A percentile compares a stretch with the other conserved stretches of the same genome.
Evolutionary conservation across 345 rosid genomes (phyloP).

Genomic region (Salix arbutifolia): DNA sequence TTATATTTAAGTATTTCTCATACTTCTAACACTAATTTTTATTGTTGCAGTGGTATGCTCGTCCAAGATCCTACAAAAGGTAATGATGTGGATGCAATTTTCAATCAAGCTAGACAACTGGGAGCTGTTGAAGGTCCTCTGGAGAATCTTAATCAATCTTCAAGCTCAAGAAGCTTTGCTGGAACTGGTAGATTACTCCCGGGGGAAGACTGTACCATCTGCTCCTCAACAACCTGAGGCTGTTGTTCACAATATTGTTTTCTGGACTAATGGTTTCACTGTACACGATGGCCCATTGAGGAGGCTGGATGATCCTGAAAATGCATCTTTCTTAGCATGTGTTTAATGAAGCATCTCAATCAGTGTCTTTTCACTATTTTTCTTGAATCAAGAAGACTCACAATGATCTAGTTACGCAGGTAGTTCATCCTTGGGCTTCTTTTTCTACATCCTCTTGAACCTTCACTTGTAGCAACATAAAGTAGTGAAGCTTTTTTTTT

Average conservation of each 20-base stretch:
- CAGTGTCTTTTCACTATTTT: not conserved
- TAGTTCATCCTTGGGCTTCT: not conserved
- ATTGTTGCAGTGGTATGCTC: constrained; percentile 74
- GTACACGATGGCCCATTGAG: constrained; percentile 86
- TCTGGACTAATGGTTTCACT: constrained; percentile 91
- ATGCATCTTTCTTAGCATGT: constrained; percentile 54
- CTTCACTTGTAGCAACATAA: not conserved
- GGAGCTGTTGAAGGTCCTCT: constrained; percentile 88
- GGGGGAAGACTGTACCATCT: constrained; percentile 61
- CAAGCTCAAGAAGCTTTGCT: constrained; percentile 76
- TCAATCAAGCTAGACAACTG: constrained; percentile 77
- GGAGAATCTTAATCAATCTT: constrained; percentile 53
- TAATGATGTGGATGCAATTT: constrained; percentile 80
- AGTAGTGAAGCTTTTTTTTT: not conserved
- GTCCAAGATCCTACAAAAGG: constrained; percentile 85
- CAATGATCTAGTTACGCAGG: not conserved
- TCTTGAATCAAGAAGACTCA: not conserved
- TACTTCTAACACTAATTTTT: not conserved
- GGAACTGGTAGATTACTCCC: constrained; percentile 85
- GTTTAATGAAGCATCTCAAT: not conserved
- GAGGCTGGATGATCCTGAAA: constrained; percentile 90
- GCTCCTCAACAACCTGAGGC: constrained; percentile 76
- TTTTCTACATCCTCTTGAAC: not conserved
- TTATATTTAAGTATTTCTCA: too few species aligned
- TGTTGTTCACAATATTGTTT: constrained; percentile 66